Conservation (phyloP, 2,329 filamentous ascomycete genomes). For the Furcasterigmium furcatum region DNA sequence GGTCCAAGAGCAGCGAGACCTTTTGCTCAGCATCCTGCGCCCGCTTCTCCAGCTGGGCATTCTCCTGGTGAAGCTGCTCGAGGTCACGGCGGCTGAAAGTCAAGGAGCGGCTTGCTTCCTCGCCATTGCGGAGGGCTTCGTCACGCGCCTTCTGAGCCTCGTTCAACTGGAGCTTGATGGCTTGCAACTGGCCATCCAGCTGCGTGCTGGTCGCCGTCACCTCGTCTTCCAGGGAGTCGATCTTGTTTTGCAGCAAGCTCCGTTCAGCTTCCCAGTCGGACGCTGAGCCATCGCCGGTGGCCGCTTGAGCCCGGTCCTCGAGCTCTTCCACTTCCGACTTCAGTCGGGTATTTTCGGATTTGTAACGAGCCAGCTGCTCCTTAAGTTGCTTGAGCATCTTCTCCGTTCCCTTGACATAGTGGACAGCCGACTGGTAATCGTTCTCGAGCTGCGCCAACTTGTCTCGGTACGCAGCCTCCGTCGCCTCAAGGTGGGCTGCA, state of each 20-base stretch:
- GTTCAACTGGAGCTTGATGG: slow-evolving; percentile 67
- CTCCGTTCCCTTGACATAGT: slow-evolving; percentile 97
- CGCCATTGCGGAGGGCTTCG: slow-evolving; percentile 51
- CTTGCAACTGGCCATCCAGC: slow-evolving; percentile 68
- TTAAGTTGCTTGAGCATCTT: slow-evolving; percentile 99
- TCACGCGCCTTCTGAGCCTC: slow-evolving; percentile 68
- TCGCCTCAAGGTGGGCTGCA: slow-evolving; percentile 77
- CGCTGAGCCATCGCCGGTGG: slow-evolving; percentile 35
- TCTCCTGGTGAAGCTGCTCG: slow-evolving; percentile 80
- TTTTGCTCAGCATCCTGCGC: slow-evolving; percentile 90
- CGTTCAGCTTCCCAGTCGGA: slow-evolving; percentile 76
- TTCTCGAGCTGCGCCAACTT: slow-evolving; percentile 92
- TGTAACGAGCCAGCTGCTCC: slow-evolving; percentile 91
- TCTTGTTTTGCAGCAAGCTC: slow-evolving; percentile 60
- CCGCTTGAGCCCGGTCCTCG: slow-evolving; percentile 47
- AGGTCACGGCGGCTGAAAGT: slow-evolving; percentile 62
- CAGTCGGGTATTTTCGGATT: slow-evolving; percentile 77
- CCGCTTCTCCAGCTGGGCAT: slow-evolving; percentile 74
- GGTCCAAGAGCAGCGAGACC: slow-evolving; percentile 87
- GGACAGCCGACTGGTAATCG: slow-evolving; percentile 95
- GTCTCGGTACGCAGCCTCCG: slow-evolving; percentile 86
- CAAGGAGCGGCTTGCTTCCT: slow-evolving; percentile 56
- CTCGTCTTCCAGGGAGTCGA: slow-evolving; percentile 67
- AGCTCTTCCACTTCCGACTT: slow-evolving; percentile 75
- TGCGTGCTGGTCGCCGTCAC: slow-evolving; percentile 62